These are phyloP conservation scores for Plectosphaerella cucumerina DNA, from an alignment of 2,329 filamentous ascomycete species.

Conservation along the genomic window DNA sequence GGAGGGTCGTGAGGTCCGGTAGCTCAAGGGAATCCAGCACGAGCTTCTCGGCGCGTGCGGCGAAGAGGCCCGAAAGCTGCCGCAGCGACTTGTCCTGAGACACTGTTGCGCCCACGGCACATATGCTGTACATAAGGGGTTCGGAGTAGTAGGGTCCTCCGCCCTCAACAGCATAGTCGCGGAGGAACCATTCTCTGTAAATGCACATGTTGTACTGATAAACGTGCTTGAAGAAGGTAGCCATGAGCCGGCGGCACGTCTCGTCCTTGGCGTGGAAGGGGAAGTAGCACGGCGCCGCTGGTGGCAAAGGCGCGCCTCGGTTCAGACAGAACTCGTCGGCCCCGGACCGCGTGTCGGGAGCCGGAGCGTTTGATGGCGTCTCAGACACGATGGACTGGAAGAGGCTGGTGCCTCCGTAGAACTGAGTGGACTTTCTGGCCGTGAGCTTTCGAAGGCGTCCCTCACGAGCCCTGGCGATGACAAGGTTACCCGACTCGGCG, in stretches of 20 bases:
- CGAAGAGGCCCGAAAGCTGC: constrained; percentile 36
- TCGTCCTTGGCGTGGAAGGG: constrained; percentile 38
- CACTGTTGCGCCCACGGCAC: constrained; percentile 43
- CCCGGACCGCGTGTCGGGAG: constrained; percentile 1
- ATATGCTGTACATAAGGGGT: constrained; percentile 42
- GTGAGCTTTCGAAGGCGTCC: constrained; percentile 32
- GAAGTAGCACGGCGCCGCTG: constrained; percentile 12
- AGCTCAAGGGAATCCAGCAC: constrained; percentile 38
- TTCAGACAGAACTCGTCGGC: neutral
- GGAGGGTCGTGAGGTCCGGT: constrained; percentile 41
- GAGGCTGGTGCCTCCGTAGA: constrained; percentile 44
- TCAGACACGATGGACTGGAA: constrained; percentile 30
- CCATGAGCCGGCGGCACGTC: constrained; percentile 39
- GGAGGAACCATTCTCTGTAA: constrained; percentile 45
- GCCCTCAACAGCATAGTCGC: constrained; percentile 40
- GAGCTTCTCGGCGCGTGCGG: constrained; percentile 38
- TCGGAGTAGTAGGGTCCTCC: constrained; percentile 45
- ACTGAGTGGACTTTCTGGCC: constrained; percentile 36
- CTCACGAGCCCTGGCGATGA: constrained; percentile 13
- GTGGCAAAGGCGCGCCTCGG: neutral
- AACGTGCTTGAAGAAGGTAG: constrained; percentile 41
- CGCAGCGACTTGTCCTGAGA: constrained; percentile 29
- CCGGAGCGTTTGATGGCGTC: constrained; percentile 15
- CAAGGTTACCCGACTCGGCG: constrained; percentile 4
- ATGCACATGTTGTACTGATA: constrained; percentile 47